Evolutionary conservation across 2,329 filamentous ascomycete species (phyloP), one percentile per base, ranked within the genome.

Genomic region (Esteya vermicola): DNA sequence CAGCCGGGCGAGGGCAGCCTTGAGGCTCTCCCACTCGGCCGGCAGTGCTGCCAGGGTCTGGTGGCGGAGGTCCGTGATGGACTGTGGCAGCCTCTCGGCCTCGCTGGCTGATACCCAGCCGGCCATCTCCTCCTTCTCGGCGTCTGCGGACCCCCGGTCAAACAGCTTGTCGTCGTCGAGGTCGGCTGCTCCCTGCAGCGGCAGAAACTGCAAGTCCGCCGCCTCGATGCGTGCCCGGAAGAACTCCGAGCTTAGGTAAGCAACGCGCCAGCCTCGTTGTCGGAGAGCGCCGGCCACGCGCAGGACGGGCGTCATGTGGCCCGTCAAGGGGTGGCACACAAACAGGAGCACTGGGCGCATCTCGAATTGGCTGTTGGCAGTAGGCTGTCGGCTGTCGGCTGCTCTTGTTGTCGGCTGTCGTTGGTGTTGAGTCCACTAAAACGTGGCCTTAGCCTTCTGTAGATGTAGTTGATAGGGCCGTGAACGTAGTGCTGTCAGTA

Each of bases 231-330:
- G 54, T n/a, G 45, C 31, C 6, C 47, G 48, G 44, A 61, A 57
- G n/a, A 55, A 50, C 3, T 50, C 56, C 6, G 58, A 54, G 26
- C 58, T 56, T 1, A 62, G 52, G 46, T 60, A 60, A 33, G 49
- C 54, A 23, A 56, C 51, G 4, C 46, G 41, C 54, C 55, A 60
- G 30, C 52, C 54, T 3, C 51, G 53, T 16, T 47, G 34, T 25
- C 39, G 44, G 22, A 63, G 52, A 16, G 48, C 51, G 3, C 44
- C 43, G n/a, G 58, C 54, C 33, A 62, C 54, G 32, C 57, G 54
- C 31, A 58, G 40, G 30, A 58, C 46, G 0, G 59, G 60, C 0
- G 54, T 53, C 18, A 62, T 44, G 42, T 62, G 60, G 8, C 60
- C 60, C 8, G 56, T 57, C 21, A 62, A 48, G 2, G 55, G 49